A percentile compares a stretch with the other conserved stretches of the same genome.
Conservation (phyloP, 1,284 basidiomycete species). For the Cryptococcus sp. region DNA sequence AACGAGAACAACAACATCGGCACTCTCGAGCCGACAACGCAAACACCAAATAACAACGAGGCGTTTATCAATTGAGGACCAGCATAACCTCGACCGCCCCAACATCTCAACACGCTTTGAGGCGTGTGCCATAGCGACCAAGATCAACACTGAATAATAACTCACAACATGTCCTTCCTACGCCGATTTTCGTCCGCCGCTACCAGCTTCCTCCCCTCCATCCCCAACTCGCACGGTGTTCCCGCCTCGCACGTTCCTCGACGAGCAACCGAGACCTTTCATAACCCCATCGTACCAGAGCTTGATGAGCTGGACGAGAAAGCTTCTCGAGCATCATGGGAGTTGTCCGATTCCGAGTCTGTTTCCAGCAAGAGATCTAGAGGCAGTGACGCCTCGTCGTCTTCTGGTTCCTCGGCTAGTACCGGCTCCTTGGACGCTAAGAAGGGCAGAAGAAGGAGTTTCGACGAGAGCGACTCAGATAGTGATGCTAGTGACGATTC, state of each 20-base stretch:
- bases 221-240: conserved; percentile 23
- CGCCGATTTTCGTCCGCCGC: conserved; percentile 36
- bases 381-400: conserved; percentile 2
- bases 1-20: too few species aligned
- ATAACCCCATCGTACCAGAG: conserved; percentile 13
- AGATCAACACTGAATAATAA: neutral
- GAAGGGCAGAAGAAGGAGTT: conserved; percentile 13
- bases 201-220: conserved; percentile 23
- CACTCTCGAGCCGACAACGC: too few species aligned
- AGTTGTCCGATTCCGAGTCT: conserved; percentile 37
- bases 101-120: too few species aligned
- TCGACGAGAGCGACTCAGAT: conserved; percentile 12
- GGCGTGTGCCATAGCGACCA: neutral
- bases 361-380: conserved; percentile 10
- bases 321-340: conserved; percentile 39
- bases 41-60: too few species aligned
- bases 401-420: conserved; percentile 5
- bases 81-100: too few species aligned
- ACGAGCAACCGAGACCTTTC: conserved; percentile 34
- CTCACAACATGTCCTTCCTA: conserved; percentile 35
- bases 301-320: conserved; percentile 15
- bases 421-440: conserved; percentile 5
- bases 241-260: conserved; percentile 32
- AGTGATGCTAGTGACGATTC: conserved; percentile 19
- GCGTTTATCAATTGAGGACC: too few species aligned